Evolutionary conservation across 768 basidiomycete species (phyloP).

Genomic region (Hypholoma sublateritium): DNA sequence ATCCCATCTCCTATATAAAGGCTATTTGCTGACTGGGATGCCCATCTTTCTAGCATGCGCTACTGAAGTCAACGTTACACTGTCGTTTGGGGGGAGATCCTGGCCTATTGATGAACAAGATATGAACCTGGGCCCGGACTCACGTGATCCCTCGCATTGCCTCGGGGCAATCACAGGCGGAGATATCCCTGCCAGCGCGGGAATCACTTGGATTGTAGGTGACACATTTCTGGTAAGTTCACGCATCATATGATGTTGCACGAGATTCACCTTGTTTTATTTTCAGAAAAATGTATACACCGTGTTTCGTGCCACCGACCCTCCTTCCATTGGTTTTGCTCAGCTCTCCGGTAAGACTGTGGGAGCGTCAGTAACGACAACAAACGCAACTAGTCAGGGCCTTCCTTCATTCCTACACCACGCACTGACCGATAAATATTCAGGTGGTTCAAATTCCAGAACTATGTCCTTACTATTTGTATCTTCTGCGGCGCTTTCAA

Average conservation of each 20-base stretch:
- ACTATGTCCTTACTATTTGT: too few species aligned
- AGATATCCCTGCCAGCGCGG: constrained; percentile 32
- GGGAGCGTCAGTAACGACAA: too few species aligned
- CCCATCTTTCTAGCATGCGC: constrained; percentile 56
- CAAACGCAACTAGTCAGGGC: too few species aligned
- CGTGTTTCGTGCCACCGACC: constrained; percentile 40
- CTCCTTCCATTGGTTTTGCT: constrained; percentile 51
- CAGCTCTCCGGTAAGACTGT: constrained; percentile 33
- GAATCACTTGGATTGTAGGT: constrained; percentile 65
- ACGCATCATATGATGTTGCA: too few species aligned
- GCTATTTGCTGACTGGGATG: background rate
- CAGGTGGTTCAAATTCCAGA: too few species aligned
- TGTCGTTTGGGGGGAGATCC: constrained; percentile 73
- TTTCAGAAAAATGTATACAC: constrained; percentile 56
- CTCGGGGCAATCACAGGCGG: constrained; percentile 69
- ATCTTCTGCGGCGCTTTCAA: too few species aligned
- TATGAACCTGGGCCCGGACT: constrained; percentile 69
- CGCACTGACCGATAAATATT: too few species aligned
- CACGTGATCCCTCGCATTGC: constrained; percentile 36
- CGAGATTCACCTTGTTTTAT: too few species aligned
- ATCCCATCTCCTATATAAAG: background rate
- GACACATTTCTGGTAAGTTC: constrained; percentile 67
- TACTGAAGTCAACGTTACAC: constrained; percentile 48
- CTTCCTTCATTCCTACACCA: too few species aligned
- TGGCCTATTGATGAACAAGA: constrained; percentile 78